Evolutionary conservation across 139 green algal species (phyloP).

Genomic region (Choricystis sp.): DNA sequence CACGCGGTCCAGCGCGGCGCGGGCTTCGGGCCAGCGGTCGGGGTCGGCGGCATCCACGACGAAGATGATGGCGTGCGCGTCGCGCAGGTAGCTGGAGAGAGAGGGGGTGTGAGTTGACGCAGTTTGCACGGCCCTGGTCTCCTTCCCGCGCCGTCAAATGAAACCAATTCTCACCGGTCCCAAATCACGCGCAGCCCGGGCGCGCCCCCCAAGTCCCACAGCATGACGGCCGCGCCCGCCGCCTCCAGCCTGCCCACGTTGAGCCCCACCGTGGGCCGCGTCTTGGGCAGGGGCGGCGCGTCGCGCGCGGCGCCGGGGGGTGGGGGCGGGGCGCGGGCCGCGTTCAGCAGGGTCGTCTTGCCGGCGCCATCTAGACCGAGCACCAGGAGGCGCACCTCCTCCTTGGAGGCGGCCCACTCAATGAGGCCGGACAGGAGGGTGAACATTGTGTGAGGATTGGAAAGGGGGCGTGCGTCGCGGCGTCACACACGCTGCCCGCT

Average conservation of each 20-base stretch:
- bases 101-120: not conserved
- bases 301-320: not conserved
- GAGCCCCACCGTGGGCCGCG: slow-evolving; percentile 8
- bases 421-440: not conserved
- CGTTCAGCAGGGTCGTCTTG: slow-evolving; percentile 11
- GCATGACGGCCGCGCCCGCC: slow-evolving; percentile 3
- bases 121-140: no score
- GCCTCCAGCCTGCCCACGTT: not conserved
- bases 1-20: not conserved
- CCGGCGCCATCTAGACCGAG: slow-evolving; percentile 13
- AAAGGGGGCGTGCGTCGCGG: no score
- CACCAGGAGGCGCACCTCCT: slow-evolving; percentile 6
- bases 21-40: not conserved
- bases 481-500: no score
- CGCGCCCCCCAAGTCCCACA: slow-evolving; percentile 15
- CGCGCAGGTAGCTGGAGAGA: slow-evolving; percentile 5
- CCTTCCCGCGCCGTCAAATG: no score
- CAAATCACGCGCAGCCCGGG: slow-evolving; percentile 15
- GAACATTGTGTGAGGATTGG: no score
- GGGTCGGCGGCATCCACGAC: slow-evolving; percentile 14
- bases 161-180: slow-evolving; percentile 1
- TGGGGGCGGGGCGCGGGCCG: no score
- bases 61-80: slow-evolving; percentile 17
- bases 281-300: not conserved
- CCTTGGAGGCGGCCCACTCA: not conserved